These are phyloP conservation scores for Styphnolobium japonicum DNA, from an alignment of 306 rosid genomes.

Conservation along the genomic window DNA sequence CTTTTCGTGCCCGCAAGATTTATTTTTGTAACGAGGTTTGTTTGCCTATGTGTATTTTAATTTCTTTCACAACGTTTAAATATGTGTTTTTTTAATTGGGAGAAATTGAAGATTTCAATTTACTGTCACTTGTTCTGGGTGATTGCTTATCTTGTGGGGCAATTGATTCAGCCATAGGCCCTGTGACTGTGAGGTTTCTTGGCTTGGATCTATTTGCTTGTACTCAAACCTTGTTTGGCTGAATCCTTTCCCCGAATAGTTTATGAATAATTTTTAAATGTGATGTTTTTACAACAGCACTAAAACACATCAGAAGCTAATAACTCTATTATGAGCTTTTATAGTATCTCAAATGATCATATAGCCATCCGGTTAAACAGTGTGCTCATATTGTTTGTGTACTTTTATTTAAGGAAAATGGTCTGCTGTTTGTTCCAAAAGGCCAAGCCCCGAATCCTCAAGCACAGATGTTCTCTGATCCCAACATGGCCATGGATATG, in stretches of 20 bases:
- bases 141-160: not conserved
- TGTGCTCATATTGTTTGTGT: conserved; percentile 19
- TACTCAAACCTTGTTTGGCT: not conserved
- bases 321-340: not conserved
- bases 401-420: conserved; percentile 66
- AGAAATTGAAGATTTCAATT: not conserved
- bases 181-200: too few relatives aligned
- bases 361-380: not conserved
- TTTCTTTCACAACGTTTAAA: not conserved
- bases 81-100: not conserved
- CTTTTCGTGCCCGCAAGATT: conserved; percentile 82
- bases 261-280: not conserved
- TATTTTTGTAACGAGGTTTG: conserved; percentile 86
- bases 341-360: not conserved
- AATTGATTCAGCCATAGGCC: too few relatives aligned
- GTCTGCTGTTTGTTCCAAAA: conserved; percentile 82
- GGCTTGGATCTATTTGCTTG: not conserved
- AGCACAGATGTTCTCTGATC: conserved; percentile 99
- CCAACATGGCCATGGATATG: conserved; percentile 99
- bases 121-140: not conserved
- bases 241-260: not conserved
- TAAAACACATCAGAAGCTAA: not conserved
- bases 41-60: not conserved
- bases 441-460: conserved; percentile 89
- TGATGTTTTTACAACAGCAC: not conserved